Percentiles rank a stretch among this genome's conserved stretches.
These are phyloP conservation scores for Exserohilum turcica DNA, from an alignment of 2,329 filamentous ascomycete genomes.

Conservation along the genomic window DNA sequence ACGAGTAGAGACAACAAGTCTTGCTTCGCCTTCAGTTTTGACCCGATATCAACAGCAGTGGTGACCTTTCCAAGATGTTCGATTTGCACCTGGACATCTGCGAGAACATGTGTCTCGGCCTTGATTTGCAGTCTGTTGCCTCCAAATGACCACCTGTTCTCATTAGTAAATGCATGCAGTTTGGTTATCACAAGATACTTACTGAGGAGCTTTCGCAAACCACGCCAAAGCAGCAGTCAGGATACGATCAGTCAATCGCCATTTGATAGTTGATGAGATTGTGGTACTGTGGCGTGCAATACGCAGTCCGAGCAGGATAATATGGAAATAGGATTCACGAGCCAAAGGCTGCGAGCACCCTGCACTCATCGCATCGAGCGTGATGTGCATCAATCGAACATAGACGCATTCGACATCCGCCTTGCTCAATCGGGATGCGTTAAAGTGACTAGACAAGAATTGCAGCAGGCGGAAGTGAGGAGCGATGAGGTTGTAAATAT, in stretches of 20 bases:
- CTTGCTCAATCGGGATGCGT: conserved; percentile 84
- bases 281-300: conserved; percentile 74
- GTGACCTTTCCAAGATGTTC: conserved; percentile 68
- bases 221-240: conserved; percentile 84
- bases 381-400: conserved; percentile 77
- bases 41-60: conserved; percentile 51
- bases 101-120: conserved; percentile 82
- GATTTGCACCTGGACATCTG: conserved; percentile 73
- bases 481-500: conserved; percentile 79
- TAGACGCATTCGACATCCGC: conserved; percentile 82
- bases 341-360: conserved; percentile 82
- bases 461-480: conserved; percentile 86
- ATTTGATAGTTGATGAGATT: conserved; percentile 68
- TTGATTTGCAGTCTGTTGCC: conserved; percentile 93
- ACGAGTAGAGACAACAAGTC: conserved; percentile 80
- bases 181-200: conserved; percentile 21
- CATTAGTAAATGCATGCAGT: conserved; percentile 16
- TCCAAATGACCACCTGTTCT: conserved; percentile 83
- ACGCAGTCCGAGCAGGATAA: conserved; percentile 80
- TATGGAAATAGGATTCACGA: conserved; percentile 87
- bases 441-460: conserved; percentile 93
- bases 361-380: conserved; percentile 68
- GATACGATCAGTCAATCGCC: conserved; percentile 86
- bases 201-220: conserved; percentile 80
- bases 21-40: conserved; percentile 78